phyloP scores from a whole-genome alignment of 176 grass and related monocot species.

The Oryza brachyantha region DNA sequence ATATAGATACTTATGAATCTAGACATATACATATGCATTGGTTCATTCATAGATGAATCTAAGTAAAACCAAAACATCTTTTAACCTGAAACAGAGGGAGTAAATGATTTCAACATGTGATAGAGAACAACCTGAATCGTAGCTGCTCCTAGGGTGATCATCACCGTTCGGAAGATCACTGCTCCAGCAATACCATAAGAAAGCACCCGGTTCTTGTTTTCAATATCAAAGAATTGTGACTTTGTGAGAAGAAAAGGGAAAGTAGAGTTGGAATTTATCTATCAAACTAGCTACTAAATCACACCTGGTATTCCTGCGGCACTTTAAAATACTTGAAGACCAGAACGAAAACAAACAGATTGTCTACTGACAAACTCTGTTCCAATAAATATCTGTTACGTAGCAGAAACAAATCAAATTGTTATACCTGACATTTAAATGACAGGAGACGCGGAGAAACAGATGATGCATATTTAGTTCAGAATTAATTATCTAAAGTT shows the following conservation, averaged over 20 bases:
- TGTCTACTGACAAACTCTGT: constrained; percentile 96
- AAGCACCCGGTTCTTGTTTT: constrained; percentile 76
- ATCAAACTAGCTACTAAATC: constrained; percentile 7
- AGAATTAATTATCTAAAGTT: neutral
- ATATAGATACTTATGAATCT: no score
- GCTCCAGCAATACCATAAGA: constrained; percentile 98
- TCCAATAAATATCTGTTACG: constrained; percentile 87
- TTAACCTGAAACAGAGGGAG: no score
- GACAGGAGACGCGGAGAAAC: neutral
- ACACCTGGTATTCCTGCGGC: constrained; percentile 80
- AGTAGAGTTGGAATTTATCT: constrained; percentile 11
- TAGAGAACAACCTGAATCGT: constrained; percentile 72
- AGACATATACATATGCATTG: no score
- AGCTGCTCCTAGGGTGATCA: constrained; percentile 80
- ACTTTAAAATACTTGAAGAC: constrained; percentile 97
- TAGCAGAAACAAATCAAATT: constrained; percentile 25
- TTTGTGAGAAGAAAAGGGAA: constrained; percentile 31
- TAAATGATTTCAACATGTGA: constrained; percentile 5
- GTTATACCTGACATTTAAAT: neutral
- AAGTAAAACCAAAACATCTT: no score
- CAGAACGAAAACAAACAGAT: constrained; percentile 98
- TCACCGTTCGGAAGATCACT: constrained; percentile 71
- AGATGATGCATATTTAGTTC: neutral
- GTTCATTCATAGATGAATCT: no score
- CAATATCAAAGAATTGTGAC: constrained; percentile 28